phyloP scores from a whole-genome alignment of 768 basidiomycete genomes.

The Mycena belliarum region DNA sequence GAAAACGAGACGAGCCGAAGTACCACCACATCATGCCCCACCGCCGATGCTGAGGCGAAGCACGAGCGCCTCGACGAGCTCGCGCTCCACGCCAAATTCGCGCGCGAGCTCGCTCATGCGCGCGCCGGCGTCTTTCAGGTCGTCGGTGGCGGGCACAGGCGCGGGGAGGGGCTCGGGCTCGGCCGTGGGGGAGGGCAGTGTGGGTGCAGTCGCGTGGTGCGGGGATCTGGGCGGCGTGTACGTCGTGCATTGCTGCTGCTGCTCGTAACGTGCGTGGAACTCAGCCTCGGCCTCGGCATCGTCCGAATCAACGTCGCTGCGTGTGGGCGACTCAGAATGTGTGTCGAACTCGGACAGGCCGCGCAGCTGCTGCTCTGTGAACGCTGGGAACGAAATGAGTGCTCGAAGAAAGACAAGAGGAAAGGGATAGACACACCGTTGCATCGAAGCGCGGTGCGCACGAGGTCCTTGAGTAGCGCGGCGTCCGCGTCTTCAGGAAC shows the following conservation, averaged over 20 bases:
- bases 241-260: constrained; percentile 11
- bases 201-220: neutral
- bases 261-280: constrained; percentile 17
- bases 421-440: constrained; percentile 45
- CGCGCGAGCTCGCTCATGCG: constrained; percentile 53
- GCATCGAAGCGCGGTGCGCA: constrained; percentile 52
- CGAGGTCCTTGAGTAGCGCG: constrained; percentile 47
- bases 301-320: constrained; percentile 4
- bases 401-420: neutral
- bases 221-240: constrained; percentile 18
- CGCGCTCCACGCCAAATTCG: constrained; percentile 74
- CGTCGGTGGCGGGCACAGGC: neutral
- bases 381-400: constrained; percentile 41
- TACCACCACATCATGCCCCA: neutral
- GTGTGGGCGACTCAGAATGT: neutral
- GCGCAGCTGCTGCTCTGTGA: constrained; percentile 59
- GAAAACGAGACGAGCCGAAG: neutral
- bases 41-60: constrained; percentile 45
- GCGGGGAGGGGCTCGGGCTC: neutral
- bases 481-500: constrained; percentile 41
- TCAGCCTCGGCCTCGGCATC: constrained; percentile 20
- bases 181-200: neutral
- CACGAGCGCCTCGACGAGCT: constrained; percentile 66
- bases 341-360: constrained; percentile 21
- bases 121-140: constrained; percentile 33